Base-by-base conservation (phyloP, 805 yeast genomes). In the Kregervanrija pseudodelftensis region DNA sequence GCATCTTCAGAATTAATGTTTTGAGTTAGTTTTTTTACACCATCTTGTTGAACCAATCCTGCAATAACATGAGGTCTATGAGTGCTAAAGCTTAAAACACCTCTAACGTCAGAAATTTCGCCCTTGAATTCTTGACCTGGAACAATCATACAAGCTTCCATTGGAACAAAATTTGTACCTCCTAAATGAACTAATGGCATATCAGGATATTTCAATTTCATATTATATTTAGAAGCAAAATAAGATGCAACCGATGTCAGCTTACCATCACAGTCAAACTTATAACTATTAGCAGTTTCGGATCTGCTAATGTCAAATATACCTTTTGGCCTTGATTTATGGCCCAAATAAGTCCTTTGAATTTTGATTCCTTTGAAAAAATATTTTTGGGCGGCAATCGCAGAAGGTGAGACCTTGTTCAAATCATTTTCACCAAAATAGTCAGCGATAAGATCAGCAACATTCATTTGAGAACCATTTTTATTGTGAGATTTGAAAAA, bases 61-160 rank as follows among this genome's bases (percentile, higher is more conserved):
- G 61, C 57, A 40, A 59, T 56, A 7, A 51, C 56, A 36, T 51
- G 54, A 28, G 65, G 65, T 41, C 58, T 56, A 28, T 55, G 55
- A 4, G 63, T 59, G 11, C 63, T 54, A 31, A 54, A 53, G 39
- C 54, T 54, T 36, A 61, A 52, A 50, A 61, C 56, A n/a, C 63
- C 60, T 41, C 55, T 53, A 31, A 51, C 50, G 39, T 59, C 64
- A 14, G 50, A 43, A 13, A 61, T 35, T 39, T 59, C 61, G 33
- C 63, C 64, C n/a, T 48, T 55, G 30, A 51, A 61, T 36, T 52
- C 53, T 48, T 61, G 65, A 32, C 66, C 65, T 10, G 57, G 56
- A 31, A 50, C 47, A 36, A 62, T 48, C 11, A 46, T 48, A 41
- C 60, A 57, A 1, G 50, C 52, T 44, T 61, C 66, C 47, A 60